Evolutionary conservation across 768 basidiomycete species (phyloP), one percentile per base, ranked within the genome.

Genomic region (Cyathus striatus): DNA sequence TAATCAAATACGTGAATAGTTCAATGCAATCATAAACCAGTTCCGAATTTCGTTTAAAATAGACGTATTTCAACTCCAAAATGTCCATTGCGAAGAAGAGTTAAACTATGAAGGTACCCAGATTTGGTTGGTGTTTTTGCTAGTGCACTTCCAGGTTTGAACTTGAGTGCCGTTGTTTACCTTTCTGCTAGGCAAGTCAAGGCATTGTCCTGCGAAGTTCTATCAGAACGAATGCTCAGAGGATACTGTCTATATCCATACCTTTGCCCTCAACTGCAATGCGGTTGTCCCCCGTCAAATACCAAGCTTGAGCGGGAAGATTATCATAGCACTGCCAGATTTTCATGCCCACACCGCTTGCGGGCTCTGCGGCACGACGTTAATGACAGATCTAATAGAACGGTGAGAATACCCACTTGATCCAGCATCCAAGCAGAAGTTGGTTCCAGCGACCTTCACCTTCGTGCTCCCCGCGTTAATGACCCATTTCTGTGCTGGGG

Each of bases 371-470:
- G 12, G 6, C 4, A 34, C 5, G 22, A 12, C 18, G 3, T 36
- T 33, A 10, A 38, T 25, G 16, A 21, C 13, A 38, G n/a, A 20
- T 23, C 27, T n/a, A 44, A 24, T 7, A 38, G 33, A 4, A 23
- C 24, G 38, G 14, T 18, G 33, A 23, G 25, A 22, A 10, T 21
- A 14, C 57, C 40, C 33, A 63, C 60, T 52, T 24, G 56, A 50
- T 10, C 66, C 63, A 18, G 62, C 63, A 38, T 68, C 65, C n/a
- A 66, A 49, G 33, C 60, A 66, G 46, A 55, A 64, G 25, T 51
- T 54, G 1, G 58, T 59, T 2, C 58, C 58, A 9, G 54, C 49
- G 3, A 63, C 41, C 4, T 46, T 45, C 16, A 66, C 49, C 6
- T 56, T 47, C 0, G 59, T 61, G 39, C 44, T 49, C 1, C 59